These are phyloP conservation scores for Phytophthora boehmeriae DNA, from an alignment of 352 stramenopile species.

Conservation along the genomic window DNA sequence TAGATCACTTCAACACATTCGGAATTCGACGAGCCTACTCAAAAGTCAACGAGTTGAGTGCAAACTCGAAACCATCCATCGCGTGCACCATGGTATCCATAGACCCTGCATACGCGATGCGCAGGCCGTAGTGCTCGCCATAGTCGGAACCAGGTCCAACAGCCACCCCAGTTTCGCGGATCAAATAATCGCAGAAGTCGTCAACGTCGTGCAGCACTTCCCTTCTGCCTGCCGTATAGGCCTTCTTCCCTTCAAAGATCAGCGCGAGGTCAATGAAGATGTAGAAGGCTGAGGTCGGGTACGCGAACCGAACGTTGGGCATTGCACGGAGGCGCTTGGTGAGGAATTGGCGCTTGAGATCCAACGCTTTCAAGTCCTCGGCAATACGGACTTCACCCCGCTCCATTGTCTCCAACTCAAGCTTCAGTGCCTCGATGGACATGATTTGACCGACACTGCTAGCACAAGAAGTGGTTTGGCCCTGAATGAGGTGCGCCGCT, in stretches of 20 bases:
- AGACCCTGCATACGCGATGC: constrained; percentile 96
- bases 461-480: constrained; percentile 95
- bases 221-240: constrained; percentile 30
- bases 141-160: constrained; percentile 97
- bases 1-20: neutral
- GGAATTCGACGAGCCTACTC: constrained; percentile 24
- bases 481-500: constrained; percentile 92
- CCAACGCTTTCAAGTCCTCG: constrained; percentile 48
- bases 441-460: constrained; percentile 93
- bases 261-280: constrained; percentile 92
- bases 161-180: constrained; percentile 90
- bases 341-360: constrained; percentile 92
- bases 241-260: constrained; percentile 67
- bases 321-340: constrained; percentile 83
- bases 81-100: constrained; percentile 82
- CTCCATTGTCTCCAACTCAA: constrained; percentile 69
- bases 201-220: constrained; percentile 49
- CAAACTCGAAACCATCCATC: constrained; percentile 64
- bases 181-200: constrained; percentile 92
- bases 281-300: constrained; percentile 95
- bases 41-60: constrained; percentile 54
- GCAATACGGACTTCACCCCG: constrained; percentile 52
- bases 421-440: constrained; percentile 87
- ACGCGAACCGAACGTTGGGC: constrained; percentile 72
- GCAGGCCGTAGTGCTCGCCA: constrained; percentile 90